Base-by-base conservation (phyloP, 2,329 filamentous ascomycete species). In the Samsoniella hepiali region DNA sequence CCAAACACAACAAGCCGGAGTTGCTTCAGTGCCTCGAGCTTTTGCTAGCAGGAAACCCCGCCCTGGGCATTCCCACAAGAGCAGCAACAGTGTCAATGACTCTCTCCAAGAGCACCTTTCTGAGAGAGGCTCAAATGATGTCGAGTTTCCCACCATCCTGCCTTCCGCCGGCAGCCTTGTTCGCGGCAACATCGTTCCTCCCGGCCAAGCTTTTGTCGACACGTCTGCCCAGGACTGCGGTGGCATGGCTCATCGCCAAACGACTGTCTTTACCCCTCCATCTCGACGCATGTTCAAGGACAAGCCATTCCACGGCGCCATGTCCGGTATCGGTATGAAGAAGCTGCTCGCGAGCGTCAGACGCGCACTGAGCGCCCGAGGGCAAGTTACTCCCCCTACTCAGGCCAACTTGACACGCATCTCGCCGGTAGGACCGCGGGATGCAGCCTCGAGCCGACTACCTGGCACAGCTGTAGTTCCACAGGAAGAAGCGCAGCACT, bases 81-180 rank as follows among this genome's bases (percentile, higher is more conserved):
- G 93, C 29, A 96, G 91, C 71, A 92, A 89, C 57, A 97, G 93
- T 73, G 89, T 95, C 69, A 91, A 90, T 0, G 91, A 97, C 76
- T 94, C 93, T 1, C 75, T 94, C 58, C 82, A 92, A 68, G 91
- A 95, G 75, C 88, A 78, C 76, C 85, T 74, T 29, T 74, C 75
- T 6, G 83, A 85, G 53, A 83, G 79, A 64, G 72, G 80, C 4
- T 79, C 80, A 66, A 84, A 83, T 66, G 84, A 84, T 29, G 78
- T 81, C 3, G 85, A 88, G 64, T 76, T 88, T 17, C 75, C 87
- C 15, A 81, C 88, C 66, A 82, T 87, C 10, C 79, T 88, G 29
- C 86, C 89, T 13, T 89, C 91, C 70, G 88, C 89, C 4, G 92
- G 93, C 10, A 94, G 90, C 67, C 84, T 99, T 44, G 93, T 98